Evolutionary conservation across 176 grass and related monocot genomes (phyloP), one percentile per base, ranked within the genome.

Genomic region (Bothriochloa decipiens): DNA sequence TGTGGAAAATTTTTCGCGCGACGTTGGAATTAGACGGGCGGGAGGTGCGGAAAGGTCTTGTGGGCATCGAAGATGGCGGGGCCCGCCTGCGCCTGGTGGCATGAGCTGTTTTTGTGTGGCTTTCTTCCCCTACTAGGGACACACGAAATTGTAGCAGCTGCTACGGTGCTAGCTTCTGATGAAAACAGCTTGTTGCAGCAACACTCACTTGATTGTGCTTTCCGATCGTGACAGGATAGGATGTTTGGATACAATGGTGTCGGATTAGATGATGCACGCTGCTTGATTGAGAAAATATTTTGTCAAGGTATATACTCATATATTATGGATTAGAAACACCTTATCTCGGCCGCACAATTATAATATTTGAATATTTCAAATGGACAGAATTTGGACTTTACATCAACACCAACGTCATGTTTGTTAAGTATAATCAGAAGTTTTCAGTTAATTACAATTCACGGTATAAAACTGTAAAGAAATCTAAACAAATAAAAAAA

Each of bases 41-140:
- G 91, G 78, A 84, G 81, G 82, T 84, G 84, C 75, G 78, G 82
- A 93, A 93, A 83, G 66, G 79, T 93, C 76, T 86, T 78, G 88
- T 93, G 85, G 88, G 74, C 84, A 80, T 16, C 75, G 63, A 71
- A 61, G 79, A 18, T 35, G 72, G 79, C 6, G 87, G 90, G 90
- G 29, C 86, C 90, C 74, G 49, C 32, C 20, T 13, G 61, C 49
- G 75, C 64, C 81, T 63, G 84, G 28, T 39, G 20, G 76, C 26
- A 18, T 88, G 91, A 93, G 88, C 91, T 90, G 88, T 90, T 84
- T 14, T 77, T 68, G 75, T 83, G 39, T 80, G 61, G 80, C 80
- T 87, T 87, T 87, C 37, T 70, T 74, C 39, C 28, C n/a, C 65
- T 80, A 81, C 89, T 87, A 87, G 28, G 69, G n/a, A 25, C 80